Conservation (phyloP, 441 rosid species). For the Erodium chrysanthum region DNA sequence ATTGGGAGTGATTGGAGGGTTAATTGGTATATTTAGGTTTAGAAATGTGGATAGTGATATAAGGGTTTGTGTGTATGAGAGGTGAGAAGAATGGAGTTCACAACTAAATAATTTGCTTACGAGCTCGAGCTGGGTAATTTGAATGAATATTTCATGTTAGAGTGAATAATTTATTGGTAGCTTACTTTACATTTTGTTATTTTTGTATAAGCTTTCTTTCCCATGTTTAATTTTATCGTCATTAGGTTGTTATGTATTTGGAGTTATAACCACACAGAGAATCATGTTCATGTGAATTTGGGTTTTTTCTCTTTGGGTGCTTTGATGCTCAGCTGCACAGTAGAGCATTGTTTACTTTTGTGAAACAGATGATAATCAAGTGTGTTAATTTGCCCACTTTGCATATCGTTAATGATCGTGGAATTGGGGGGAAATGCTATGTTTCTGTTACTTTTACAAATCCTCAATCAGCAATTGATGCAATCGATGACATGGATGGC, state of each 20-base stretch:
- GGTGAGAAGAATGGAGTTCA: neutral
- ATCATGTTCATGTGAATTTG: too few species aligned
- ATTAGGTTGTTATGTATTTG: neutral
- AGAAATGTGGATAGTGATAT: neutral
- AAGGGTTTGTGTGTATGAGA: neutral
- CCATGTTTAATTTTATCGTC: neutral
- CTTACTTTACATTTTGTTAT: neutral
- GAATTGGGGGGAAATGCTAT: constrained; percentile 69
- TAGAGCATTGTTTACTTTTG: neutral
- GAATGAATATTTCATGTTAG: too few species aligned
- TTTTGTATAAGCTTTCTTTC: neutral
- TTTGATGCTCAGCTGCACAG: neutral
- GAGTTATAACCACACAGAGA: neutral
- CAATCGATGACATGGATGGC: constrained; percentile 73
- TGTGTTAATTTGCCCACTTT: constrained; percentile 11
- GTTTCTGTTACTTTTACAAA: constrained; percentile 71
- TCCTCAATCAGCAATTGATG: constrained; percentile 67
- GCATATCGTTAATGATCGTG: constrained; percentile 65
- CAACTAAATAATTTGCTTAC: neutral
- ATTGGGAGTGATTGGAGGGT: neutral
- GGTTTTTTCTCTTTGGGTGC: neutral
- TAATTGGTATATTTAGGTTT: neutral
- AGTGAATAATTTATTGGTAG: neutral
- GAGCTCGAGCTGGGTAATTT: too few species aligned
- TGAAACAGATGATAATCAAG: neutral